Evolutionary conservation across 495 filamentous ascomycete species (phyloP), one percentile per base, ranked within the genome.

Genomic region (Hypoxylon lienhwacheense): DNA sequence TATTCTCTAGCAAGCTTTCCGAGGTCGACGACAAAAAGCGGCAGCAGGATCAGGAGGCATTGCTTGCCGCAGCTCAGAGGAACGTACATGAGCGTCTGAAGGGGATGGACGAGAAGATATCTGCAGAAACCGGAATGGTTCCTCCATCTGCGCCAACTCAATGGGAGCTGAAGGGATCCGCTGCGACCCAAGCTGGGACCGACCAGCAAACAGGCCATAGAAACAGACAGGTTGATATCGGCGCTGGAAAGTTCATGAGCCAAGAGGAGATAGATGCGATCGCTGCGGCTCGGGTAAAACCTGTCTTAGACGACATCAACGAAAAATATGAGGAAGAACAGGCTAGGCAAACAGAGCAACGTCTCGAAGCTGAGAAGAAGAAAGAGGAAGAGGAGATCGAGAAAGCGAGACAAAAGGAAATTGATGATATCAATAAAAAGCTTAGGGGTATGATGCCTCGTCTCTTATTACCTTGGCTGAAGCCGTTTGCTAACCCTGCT

Each of bases 281-380:
- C 53, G 93, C 93, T 0, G 81, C 81, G 7, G 78, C 79, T 24
- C 84, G 86, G 61, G 78, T 98, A n/a, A 88, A 90, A 67, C 93
- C 93, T 12, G 81, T 93, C 0, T 67, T 98, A n/a, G 88, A 97
- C 63, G 89, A 96, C 58, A 95, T 98, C 28, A 83, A 84, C 39
- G 84, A 85, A 14, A 84, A 81, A 24, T 85, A 86, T 0, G 88
- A 92, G 62, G 73, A 73, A 37, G 83, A 88, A 60, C 75, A 77
- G 40, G 75, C 83, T 52, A 76, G 85, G 15, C 77, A 81, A 36
- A 80, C 78, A 4, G 81, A 81, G 40, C 35, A 71, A 14, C 73
- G 68, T 54, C 7, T 61, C 26, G 78, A 80, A n/a, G 70, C 77
- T 63, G 75, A 79, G 42, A 73, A 67, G 25, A 69, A 70, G 31